Evolutionary conservation across 805 yeast genomes (phyloP).

Genomic region (Nakazawaea anatomiae): DNA sequence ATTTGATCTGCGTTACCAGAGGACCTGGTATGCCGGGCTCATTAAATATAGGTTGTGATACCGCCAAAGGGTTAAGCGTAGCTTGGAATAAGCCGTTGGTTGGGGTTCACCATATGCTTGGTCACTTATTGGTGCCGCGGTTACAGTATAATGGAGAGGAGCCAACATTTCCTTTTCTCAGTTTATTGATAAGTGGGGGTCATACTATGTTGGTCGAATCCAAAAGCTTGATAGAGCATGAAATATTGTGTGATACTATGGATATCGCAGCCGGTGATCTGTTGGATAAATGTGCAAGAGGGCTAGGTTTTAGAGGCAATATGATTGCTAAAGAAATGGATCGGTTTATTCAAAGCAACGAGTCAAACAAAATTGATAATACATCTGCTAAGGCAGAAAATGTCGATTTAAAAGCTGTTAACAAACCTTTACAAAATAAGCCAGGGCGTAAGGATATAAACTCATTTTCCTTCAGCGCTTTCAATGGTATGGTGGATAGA

Average conservation of each 20-base stretch:
- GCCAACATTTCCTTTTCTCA: constrained; percentile 64
- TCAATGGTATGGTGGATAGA: constrained; percentile 27
- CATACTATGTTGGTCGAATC: constrained; percentile 85
- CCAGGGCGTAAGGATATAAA: constrained; percentile 36
- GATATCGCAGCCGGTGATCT: constrained; percentile 95
- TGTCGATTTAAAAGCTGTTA: constrained; percentile 20
- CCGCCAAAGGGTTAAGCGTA: constrained; percentile 78
- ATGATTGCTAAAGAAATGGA: constrained; percentile 88
- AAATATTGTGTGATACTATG: constrained; percentile 63
- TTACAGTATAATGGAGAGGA: constrained; percentile 32
- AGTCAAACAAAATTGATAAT: constrained; percentile 15
- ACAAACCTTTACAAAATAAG: constrained; percentile 49
- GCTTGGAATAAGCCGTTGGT: constrained; percentile 76
- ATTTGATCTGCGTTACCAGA: constrained; percentile 80
- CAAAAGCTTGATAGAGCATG: constrained; percentile 55
- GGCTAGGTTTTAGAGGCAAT: constrained; percentile 70
- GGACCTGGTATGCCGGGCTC: constrained; percentile 98
- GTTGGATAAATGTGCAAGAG: constrained; percentile 87
- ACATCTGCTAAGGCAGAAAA: constrained; percentile 8
- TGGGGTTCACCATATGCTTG: constrained; percentile 96
- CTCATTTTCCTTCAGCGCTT: constrained; percentile 77
- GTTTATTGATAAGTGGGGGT: constrained; percentile 86
- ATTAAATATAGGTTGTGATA: constrained; percentile 70
- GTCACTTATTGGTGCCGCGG: constrained; percentile 72
- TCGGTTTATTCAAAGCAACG: constrained; percentile 26